Evolutionary conservation across 148 eudicot genomes (phyloP).

Genomic region (Rhododendron vialii): DNA sequence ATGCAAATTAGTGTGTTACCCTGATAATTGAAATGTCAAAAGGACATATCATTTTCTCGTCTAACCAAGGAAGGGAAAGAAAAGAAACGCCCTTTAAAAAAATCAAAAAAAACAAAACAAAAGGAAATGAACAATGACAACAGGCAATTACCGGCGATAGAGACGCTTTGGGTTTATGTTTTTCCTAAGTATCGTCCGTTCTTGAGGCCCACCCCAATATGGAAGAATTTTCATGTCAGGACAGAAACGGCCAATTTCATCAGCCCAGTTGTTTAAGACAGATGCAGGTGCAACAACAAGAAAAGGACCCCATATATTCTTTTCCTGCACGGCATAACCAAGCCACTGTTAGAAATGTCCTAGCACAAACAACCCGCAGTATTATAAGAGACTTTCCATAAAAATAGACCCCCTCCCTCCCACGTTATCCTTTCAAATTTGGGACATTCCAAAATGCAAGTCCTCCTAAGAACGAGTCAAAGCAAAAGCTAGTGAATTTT

Average conservation of each 20-base stretch:
- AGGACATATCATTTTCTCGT: background rate
- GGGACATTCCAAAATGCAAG: background rate
- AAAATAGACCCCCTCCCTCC: background rate
- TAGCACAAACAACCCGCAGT: conserved; percentile 16
- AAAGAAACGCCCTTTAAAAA: background rate
- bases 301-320: conserved; percentile 99
- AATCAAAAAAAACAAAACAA: background rate
- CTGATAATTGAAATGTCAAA: background rate
- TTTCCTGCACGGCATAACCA: conserved; percentile 53
- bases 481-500: background rate
- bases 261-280: conserved; percentile 98
- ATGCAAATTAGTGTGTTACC: background rate
- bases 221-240: conserved; percentile 95
- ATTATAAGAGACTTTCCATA: background rate
- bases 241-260: conserved; percentile 94
- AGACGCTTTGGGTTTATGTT: conserved; percentile 95
- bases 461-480: background rate
- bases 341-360: conserved; percentile 11
- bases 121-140: background rate
- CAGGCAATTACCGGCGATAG: conserved; percentile 71
- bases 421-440: background rate
- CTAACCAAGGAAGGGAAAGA: background rate
- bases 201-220: conserved; percentile 96
- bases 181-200: conserved; percentile 80
- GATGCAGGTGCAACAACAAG: conserved; percentile 98